Conservation (phyloP, 768 basidiomycete species). For the Psilocybe subaeruginosa region DNA sequence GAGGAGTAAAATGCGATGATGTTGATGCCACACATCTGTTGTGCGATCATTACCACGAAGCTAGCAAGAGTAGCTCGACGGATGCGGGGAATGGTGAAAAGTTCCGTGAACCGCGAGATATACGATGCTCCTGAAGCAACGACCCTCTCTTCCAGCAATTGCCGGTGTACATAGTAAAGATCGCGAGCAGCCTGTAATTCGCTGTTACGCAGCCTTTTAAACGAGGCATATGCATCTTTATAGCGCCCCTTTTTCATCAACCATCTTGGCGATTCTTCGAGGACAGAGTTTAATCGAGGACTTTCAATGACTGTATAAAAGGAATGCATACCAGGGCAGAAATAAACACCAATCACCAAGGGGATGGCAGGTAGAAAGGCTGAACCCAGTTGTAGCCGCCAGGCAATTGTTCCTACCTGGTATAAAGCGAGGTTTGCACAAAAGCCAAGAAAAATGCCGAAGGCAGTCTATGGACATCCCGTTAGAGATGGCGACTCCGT, state of each 20-base stretch:
- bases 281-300: conserved; percentile 15
- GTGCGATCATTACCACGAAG: conserved; percentile 62
- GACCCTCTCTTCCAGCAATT: conserved; percentile 62
- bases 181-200: conserved; percentile 79
- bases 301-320: conserved; percentile 8
- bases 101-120: conserved; percentile 54
- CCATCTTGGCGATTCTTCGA: conserved; percentile 77
- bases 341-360: conserved; percentile 43
- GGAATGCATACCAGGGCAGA: conserved; percentile 46
- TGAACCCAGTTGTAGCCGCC: conserved; percentile 79
- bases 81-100: conserved; percentile 72
- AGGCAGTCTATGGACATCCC: conserved; percentile 52
- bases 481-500: neutral
- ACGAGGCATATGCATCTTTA: conserved; percentile 60
- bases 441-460: conserved; percentile 76
- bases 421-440: conserved; percentile 61
- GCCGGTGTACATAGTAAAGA: conserved; percentile 69
- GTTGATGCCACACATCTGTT: conserved; percentile 83
- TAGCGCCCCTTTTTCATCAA: conserved; percentile 76
- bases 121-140: conserved; percentile 52
- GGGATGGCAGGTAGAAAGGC: conserved; percentile 61
- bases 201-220: conserved; percentile 65
- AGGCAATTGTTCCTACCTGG: conserved; percentile 60
- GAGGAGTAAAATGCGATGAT: conserved; percentile 78
- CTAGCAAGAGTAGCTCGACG: conserved; percentile 47